Evolutionary conservation across 164 flowering plant genomes (phyloP), one percentile per base, ranked within the genome.

Genomic region (Echeveria elegans): DNA sequence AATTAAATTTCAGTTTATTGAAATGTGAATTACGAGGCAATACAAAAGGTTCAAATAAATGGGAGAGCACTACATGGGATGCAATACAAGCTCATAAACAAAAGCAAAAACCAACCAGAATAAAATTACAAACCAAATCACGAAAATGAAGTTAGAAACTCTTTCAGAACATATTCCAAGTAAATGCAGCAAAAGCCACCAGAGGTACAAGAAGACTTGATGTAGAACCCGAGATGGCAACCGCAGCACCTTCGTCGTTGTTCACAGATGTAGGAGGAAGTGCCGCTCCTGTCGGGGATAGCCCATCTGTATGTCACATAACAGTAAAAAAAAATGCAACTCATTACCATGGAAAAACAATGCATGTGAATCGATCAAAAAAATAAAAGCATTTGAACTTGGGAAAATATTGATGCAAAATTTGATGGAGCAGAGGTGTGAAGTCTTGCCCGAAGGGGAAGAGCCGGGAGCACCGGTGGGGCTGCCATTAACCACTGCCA

Each of bases 401-500:
- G n/a, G n/a, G n/a, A n/a, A n/a, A n/a, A n/a, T n/a, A n/a, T n/a
- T n/a, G n/a, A n/a, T n/a, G n/a, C n/a, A n/a, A n/a, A n/a, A n/a
- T n/a, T n/a, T n/a, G n/a, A n/a, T n/a, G n/a, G n/a, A n/a, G n/a
- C n/a, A n/a, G 59, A 15, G 30, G 29, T 53, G 15, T 53, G 61
- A 52, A 56, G 6, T 56, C 61, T 56, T 56, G 30, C 61, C 61
- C 12, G 61, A 11, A 5, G 56, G 56, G 11, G 56, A 23, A 2
- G 28, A 50, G 56, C 56, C 14, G 16, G 61, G 61, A 26, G 61
- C 61, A 2, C 32, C 61, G 14, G 61, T 15, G 11, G 61, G 61
- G 61, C 61, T 28, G 61, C 61, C 61, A 28, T 56, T 56, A 12
- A 56, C 19, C 61, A 56, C 61, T 56, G 61, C 61, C 56, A 52